Percentiles rank a stretch among this genome's conserved stretches.
Evolutionary conservation across 768 basidiomycete species (phyloP).

Genomic region (Sporobolomyces roseus): DNA sequence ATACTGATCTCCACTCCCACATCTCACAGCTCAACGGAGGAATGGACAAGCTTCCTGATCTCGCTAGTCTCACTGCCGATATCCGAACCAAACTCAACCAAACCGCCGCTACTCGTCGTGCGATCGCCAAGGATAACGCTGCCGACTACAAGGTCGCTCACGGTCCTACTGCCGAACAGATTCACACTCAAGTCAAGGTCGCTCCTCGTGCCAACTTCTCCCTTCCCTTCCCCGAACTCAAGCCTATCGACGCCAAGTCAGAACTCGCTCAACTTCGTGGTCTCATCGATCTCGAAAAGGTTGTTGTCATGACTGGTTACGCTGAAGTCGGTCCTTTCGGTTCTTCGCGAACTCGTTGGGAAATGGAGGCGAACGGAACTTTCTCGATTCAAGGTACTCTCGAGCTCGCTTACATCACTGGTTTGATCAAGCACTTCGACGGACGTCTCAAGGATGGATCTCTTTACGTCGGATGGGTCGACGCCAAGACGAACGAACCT

Average conservation of each 20-base stretch:
- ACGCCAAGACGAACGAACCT: conserved; percentile 84
- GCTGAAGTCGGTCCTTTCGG: conserved; percentile 99
- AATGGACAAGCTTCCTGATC: conserved; percentile 93
- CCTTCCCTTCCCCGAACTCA: conserved; percentile 87
- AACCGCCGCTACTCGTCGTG: conserved; percentile 87
- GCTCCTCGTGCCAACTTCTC: conserved; percentile 97
- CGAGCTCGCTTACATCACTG: conserved; percentile 99
- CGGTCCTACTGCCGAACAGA: conserved; percentile 84
- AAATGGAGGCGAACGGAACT: conserved; percentile 98
- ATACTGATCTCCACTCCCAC: not conserved
- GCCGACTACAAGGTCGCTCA: conserved; percentile 91
- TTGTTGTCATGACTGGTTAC: conserved; percentile 91
- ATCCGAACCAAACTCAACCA: conserved; percentile 76
- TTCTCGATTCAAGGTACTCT: conserved; percentile 97
- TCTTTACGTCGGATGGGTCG: conserved; percentile 96
- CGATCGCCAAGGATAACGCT: conserved; percentile 87
- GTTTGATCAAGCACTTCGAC: conserved; percentile 96
- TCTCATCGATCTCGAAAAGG: conserved; percentile 90
- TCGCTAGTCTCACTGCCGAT: conserved; percentile 82
- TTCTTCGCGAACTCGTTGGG: conserved; percentile 95
- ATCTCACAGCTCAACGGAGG: conserved; percentile 74
- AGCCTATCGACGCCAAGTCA: conserved; percentile 55
- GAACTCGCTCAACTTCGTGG: conserved; percentile 77
- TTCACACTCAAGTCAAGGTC: conserved; percentile 85
- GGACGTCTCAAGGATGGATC: conserved; percentile 89